Percentiles rank a stretch among this genome's conserved stretches.
Conservation (phyloP, 2,329 filamentous ascomycete genomes). For the Sphaerulina vaccinii region DNA sequence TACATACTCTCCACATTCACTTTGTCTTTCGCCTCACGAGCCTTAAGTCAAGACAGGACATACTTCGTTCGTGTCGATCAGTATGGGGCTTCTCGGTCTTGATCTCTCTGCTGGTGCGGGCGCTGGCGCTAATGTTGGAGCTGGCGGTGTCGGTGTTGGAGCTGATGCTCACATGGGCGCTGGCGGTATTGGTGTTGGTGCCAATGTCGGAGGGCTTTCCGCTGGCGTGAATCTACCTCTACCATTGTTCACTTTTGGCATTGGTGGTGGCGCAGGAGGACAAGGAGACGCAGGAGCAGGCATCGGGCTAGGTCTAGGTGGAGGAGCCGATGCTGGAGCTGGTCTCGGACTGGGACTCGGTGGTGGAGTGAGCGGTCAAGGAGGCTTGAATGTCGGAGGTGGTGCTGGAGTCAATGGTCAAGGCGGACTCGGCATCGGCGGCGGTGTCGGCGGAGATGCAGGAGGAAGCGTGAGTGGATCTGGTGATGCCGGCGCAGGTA, state of each 20-base stretch:
- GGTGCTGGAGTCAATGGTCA: not conserved
- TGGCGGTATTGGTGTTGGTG: not conserved
- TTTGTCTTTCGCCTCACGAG: not conserved
- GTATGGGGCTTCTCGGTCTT: not conserved
- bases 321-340: not conserved
- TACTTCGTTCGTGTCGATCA: not conserved
- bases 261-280: not conserved
- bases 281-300: not conserved
- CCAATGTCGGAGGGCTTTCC: not conserved
- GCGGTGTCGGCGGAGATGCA: not conserved
- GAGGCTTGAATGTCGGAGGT: not conserved
- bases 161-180: not conserved
- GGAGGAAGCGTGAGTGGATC: conserved; percentile 1
- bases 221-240: not conserved
- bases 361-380: not conserved
- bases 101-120: conserved; percentile 3
- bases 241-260: not conserved
- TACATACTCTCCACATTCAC: no score
- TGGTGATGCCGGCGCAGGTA: conserved; percentile 1
- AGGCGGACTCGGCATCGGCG: not conserved
- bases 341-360: not conserved
- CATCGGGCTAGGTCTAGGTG: not conserved
- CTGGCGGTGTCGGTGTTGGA: not conserved
- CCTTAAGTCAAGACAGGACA: not conserved
- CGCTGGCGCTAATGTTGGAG: conserved; percentile 4